Base-by-base conservation (phyloP, 192 early-diverging fungal species). In the Podila minutissima region DNA sequence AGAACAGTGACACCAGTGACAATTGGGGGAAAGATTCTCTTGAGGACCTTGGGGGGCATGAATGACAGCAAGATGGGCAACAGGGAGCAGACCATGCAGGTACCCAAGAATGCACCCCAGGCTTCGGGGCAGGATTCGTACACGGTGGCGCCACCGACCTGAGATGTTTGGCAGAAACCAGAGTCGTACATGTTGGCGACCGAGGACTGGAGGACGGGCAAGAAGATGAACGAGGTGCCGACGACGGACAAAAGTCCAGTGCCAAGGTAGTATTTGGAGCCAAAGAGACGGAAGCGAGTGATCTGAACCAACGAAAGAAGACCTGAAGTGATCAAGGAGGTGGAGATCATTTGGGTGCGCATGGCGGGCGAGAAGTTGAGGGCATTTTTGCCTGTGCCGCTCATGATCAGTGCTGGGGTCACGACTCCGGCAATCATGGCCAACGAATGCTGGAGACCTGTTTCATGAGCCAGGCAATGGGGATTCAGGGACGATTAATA, bases 1-100 rank as follows among this genome's bases (percentile, higher is more conserved):
- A 86, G 70, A 22, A 89, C 74, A 4, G 85, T 86, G 29, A 74
- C 77, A 70, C 88, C 88, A 20, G 88, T 87, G 12, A 89, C 88
- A 71, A 89, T 84, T 28, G 88, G 88, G 20, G 88, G 88, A 60
- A 89, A 89, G 64, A 89, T 62, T 51, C 73, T 84, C 66, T 87
- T 83, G 38, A 89, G 59, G 1, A 76, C 63, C 22, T 73, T 76
- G 41, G 83, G 86, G 58, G 88, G 88, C 33, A 89, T 17, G 35
- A 87, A 86, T 8, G 86, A 87, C 15, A 89, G 61, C 9, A 60
- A 29, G 32, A 89, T 84, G 5, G 78, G 79, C 46, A 89, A 61
- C 7, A 87, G 24, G 58, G 77, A 74, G 69, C 88, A 86, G 31
- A 89, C 24, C 83, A 88, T 85, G n/a, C 78, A 75, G 15, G 88